These are phyloP conservation scores for Jatropha curcas DNA, from an alignment of 345 rosid species.

Conservation along the genomic window DNA sequence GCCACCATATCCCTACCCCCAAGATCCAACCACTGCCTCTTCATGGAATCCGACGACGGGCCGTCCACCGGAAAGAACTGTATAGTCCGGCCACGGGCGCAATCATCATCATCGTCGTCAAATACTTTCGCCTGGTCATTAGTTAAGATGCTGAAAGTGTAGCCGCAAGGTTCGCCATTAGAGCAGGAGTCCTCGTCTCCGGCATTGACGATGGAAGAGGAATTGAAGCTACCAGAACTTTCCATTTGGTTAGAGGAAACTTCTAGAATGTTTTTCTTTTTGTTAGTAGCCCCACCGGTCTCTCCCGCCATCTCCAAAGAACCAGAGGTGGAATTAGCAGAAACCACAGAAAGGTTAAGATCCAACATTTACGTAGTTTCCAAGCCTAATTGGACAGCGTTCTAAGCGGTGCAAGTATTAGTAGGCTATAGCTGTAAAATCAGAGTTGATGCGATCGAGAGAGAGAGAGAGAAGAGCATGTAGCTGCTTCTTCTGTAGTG, in stretches of 20 bases:
- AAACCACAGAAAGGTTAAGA: slow-evolving; percentile 44
- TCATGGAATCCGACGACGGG: slow-evolving; percentile 7
- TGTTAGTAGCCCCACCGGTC: not conserved
- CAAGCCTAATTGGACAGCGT: too few relatives aligned
- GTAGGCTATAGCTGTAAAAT: not conserved
- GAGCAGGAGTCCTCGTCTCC: slow-evolving; percentile 41
- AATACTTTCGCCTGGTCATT: not conserved
- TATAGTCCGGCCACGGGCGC: slow-evolving; percentile 29
- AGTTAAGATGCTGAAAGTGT: slow-evolving; percentile 37
- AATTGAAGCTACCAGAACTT: slow-evolving; percentile 38
- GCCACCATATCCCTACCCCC: slow-evolving; percentile 22
- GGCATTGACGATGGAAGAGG: slow-evolving; percentile 39
- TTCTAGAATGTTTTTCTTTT: slow-evolving; percentile 8
- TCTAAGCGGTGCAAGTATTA: too few relatives aligned
- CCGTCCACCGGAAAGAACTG: slow-evolving; percentile 44
- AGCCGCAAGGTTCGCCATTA: slow-evolving; percentile 21
- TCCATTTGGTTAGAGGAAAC: slow-evolving; percentile 28
- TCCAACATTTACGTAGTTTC: slow-evolving; percentile 40
- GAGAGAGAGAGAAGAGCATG: not conserved
- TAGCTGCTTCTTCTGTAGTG: too few relatives aligned
- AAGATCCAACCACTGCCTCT: slow-evolving; percentile 41
- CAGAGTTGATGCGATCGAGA: not conserved
- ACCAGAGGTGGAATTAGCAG: slow-evolving; percentile 9
- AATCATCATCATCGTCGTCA: not conserved
- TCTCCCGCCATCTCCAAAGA: slow-evolving; percentile 19